A percentile compares a stretch with the other conserved stretches of the same genome.
Evolutionary conservation across 2,329 filamentous ascomycete genomes (phyloP).

Genomic region (Botryotinia globosa): DNA sequence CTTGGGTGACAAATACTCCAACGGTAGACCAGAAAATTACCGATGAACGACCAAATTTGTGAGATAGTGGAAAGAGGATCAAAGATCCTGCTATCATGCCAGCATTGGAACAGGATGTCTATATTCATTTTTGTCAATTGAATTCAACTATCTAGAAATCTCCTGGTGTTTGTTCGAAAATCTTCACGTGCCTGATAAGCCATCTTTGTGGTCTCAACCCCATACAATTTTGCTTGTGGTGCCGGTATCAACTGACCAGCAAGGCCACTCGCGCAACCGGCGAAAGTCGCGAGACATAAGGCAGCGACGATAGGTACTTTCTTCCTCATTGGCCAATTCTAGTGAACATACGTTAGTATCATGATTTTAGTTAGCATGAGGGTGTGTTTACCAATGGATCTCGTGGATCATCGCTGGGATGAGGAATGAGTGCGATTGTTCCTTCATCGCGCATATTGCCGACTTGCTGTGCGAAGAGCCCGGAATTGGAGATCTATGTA

Average conservation of each 20-base stretch:
- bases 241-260: constrained; percentile 21
- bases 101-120: constrained; percentile 41
- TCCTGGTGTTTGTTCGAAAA: neutral
- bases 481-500: neutral
- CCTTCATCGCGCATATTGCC: neutral
- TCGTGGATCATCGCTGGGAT: constrained; percentile 48
- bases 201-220: constrained; percentile 22
- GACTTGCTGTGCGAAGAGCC: neutral
- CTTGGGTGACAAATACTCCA: constrained; percentile 30
- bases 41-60: constrained; percentile 41
- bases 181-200: constrained; percentile 22
- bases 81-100: constrained; percentile 42
- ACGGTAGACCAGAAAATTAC: constrained; percentile 43
- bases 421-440: constrained; percentile 36
- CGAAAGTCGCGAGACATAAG: constrained; percentile 24
- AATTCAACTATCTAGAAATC: neutral
- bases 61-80: constrained; percentile 41
- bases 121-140: neutral
- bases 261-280: constrained; percentile 21
- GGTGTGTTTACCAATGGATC: constrained; percentile 41
- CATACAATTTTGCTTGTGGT: constrained; percentile 25
- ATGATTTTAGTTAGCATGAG: neutral
- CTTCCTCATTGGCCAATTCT: constrained; percentile 37
- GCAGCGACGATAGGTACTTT: constrained; percentile 23
- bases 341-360: constrained; percentile 22